These are phyloP conservation scores for Buxus sempervirens DNA, from an alignment of 164 flowering plant genomes.

Conservation along the genomic window DNA sequence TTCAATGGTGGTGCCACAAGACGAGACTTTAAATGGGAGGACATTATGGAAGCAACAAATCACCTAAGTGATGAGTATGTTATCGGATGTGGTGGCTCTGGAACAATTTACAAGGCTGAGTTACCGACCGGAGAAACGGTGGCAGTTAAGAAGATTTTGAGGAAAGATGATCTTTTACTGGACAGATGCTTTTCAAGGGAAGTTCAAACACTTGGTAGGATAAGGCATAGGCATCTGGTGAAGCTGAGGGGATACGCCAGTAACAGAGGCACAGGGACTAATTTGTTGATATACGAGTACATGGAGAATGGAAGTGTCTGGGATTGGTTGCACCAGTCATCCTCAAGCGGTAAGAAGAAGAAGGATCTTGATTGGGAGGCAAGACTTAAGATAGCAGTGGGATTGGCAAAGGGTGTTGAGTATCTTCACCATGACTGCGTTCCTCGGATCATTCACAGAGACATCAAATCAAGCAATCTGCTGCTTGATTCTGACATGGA, in stretches of 20 bases:
- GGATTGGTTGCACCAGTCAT: conserved; percentile 81
- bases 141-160: conserved; percentile 81
- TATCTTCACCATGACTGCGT: conserved; percentile 95
- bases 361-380: conserved; percentile 67
- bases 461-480: conserved; percentile 88
- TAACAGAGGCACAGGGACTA: conserved; percentile 42
- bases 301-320: conserved; percentile 96
- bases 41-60: conserved; percentile 84
- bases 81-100: conserved; percentile 92
- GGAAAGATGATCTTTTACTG: conserved; percentile 56
- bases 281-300: conserved; percentile 81
- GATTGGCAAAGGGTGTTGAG: conserved; percentile 86
- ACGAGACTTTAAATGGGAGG: conserved; percentile 71
- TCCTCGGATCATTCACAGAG: conserved; percentile 85
- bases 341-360: conserved; percentile 39
- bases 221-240: conserved; percentile 92
- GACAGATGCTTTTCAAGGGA: conserved; percentile 83
- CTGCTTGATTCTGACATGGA: conserved; percentile 83
- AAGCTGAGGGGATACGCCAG: conserved; percentile 76
- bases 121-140: conserved; percentile 57
- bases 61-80: conserved; percentile 69
- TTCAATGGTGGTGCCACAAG: conserved; percentile 35
- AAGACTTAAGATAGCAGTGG: conserved; percentile 68
- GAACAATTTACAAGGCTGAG: conserved; percentile 78
- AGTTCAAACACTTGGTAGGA: conserved; percentile 77